Evolutionary conservation across 2,329 filamentous ascomycete genomes (phyloP), one percentile per base, ranked within the genome.

Genomic region (Diplocarpon rosae): DNA sequence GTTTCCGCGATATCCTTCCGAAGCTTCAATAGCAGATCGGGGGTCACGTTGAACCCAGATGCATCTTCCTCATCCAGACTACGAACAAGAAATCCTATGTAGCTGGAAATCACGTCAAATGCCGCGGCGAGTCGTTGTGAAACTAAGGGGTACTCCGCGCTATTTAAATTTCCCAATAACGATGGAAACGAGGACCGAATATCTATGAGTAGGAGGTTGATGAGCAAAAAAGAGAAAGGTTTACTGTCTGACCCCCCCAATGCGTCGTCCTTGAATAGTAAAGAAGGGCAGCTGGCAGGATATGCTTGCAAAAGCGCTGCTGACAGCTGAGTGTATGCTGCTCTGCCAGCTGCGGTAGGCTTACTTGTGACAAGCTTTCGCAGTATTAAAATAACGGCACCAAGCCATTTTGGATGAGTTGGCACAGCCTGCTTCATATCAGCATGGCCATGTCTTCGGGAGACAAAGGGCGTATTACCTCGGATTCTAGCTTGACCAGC

Each of bases 121-220:
- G 71, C 75, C 0, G 76, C 73, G 1, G 76, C 69, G 1, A 85
- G 66, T 2, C 78, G 70, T 14, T 65, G 64, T 1, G 78, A 71
- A 7, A 63, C 69, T 13, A 61, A 55, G 3, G 53, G 46, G 54
- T 84, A 83, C 2, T 66, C 63, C 1, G 70, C 64, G 17, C 65
- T 69, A 56, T 79, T 78, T 45, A 82, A 69, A 43, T 73, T 67
- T 34, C 70, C 66, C 1, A 83, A 66, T 1, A 85, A 66, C 2
- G 70, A 66, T 1, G 81, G 80, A 17, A 78, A 67, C 1, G 76
- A 76, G 11, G 79, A 73, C 33, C 77, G 72, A 20, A 84, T 67
- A 56, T 85, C 80, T 46, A 83, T 75, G 29, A 83, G 69, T 6
- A 83, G 57, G n/a, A 83, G 69, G 52, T 74, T 80, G 43, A 83